A percentile compares a stretch with the other conserved stretches of the same genome.
These are phyloP conservation scores for Mallotus repandus DNA, from an alignment of 441 rosid species.

Conservation along the genomic window DNA sequence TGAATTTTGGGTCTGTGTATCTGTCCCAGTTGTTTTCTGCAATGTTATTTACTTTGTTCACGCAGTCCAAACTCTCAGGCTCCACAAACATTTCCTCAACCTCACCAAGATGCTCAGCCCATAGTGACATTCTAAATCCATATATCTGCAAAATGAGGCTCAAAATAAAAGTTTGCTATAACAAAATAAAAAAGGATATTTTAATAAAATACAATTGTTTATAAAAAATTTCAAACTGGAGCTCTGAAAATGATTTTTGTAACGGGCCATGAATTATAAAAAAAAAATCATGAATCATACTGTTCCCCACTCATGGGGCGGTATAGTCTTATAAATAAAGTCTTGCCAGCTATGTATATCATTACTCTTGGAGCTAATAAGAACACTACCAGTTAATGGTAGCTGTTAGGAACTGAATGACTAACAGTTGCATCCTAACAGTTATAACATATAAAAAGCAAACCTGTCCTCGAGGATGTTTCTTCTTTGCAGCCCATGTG, in stretches of 20 bases:
- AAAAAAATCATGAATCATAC: too few relatives aligned
- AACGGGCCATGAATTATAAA: too few relatives aligned
- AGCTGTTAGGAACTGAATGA: too few relatives aligned
- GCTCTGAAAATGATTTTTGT: too few relatives aligned
- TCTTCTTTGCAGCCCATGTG: constrained; percentile 60
- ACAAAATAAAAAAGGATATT: neutral
- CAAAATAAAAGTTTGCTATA: neutral
- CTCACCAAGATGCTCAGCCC: constrained; percentile 86
- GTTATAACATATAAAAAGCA: neutral
- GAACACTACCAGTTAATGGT: too few relatives aligned
- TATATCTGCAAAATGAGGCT: constrained; percentile 48
- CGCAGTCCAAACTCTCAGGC: constrained; percentile 59
- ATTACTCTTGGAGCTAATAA: too few relatives aligned
- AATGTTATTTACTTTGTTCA: constrained; percentile 53
- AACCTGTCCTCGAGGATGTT: constrained; percentile 81
- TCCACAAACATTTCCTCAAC: constrained; percentile 27
- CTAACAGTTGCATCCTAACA: too few relatives aligned
- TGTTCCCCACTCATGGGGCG: too few relatives aligned
- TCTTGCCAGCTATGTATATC: too few relatives aligned
- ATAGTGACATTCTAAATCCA: constrained; percentile 87
- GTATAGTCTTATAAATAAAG: too few relatives aligned
- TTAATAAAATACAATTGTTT: too few relatives aligned
- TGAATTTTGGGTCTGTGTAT: constrained; percentile 40
- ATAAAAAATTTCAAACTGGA: too few relatives aligned
- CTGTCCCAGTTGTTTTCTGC: constrained; percentile 68